Evolutionary conservation across 164 flowering plant genomes (phyloP).

Genomic region (Malania oleifera): DNA sequence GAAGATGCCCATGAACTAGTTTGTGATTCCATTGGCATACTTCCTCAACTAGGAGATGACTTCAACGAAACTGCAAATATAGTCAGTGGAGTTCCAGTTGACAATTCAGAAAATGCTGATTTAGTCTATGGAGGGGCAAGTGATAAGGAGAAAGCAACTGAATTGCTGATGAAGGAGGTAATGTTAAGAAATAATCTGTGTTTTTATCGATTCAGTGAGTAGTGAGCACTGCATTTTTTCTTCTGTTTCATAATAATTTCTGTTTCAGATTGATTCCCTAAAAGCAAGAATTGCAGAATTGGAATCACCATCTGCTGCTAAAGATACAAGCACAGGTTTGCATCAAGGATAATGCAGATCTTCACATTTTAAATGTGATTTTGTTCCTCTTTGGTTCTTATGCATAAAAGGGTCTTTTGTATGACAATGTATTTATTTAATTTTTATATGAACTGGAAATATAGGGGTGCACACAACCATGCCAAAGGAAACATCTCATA

Average conservation of each 20-base stretch:
- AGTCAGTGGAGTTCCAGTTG: constrained; percentile 9
- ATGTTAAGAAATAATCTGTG: no score
- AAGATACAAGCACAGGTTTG: constrained; percentile 18
- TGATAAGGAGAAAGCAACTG: constrained; percentile 37
- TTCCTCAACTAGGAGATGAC: constrained; percentile 15
- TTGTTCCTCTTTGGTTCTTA: constrained; percentile 8
- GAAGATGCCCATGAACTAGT: constrained; percentile 18
- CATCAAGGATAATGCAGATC: constrained; percentile 21
- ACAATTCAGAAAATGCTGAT: constrained; percentile 11
- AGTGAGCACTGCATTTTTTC: no score
- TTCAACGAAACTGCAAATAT: constrained; percentile 14
- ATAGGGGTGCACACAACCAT: constrained; percentile 12
- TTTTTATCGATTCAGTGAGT: no score
- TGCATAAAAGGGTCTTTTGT: not conserved
- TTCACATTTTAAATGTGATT: constrained; percentile 1
- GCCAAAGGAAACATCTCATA: constrained; percentile 21
- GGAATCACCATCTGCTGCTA: constrained; percentile 26
- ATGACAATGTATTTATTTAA: not conserved
- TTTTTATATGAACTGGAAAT: constrained; percentile 25
- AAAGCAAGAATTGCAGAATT: constrained; percentile 56
- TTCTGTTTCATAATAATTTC: not conserved
- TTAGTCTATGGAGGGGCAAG: constrained; percentile 15
- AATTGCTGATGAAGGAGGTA: constrained; percentile 62
- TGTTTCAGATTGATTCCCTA: constrained; percentile 54
- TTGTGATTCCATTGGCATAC: constrained; percentile 14